A percentile compares a stretch with the other conserved stretches of the same genome.
Conservation (phyloP, 2,329 filamentous ascomycete genomes). For the Chaetomium strumarium region DNA sequence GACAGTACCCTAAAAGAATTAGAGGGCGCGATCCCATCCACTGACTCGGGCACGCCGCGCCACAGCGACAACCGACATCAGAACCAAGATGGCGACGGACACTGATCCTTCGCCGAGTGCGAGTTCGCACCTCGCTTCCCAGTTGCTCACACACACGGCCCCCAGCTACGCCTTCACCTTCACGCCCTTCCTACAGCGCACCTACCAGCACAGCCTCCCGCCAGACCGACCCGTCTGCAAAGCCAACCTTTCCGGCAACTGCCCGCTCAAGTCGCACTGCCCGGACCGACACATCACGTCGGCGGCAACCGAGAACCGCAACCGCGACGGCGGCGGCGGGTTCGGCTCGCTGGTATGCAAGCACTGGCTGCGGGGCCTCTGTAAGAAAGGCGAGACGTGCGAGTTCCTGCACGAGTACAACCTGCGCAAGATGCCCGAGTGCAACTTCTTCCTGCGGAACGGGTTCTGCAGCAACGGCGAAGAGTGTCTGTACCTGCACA, state of each 20-base stretch:
- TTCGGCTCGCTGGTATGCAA: conserved; percentile 91
- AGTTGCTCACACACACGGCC: conserved; percentile 52
- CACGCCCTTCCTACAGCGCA: conserved; percentile 74
- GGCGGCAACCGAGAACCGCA: conserved; percentile 26
- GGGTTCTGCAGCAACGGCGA: conserved; percentile 95
- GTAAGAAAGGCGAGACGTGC: conserved; percentile 95
- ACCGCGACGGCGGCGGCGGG: conserved; percentile 38
- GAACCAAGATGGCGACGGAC: conserved; percentile 24
- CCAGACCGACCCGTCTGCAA: conserved; percentile 77
- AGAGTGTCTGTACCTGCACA: conserved; percentile 89
- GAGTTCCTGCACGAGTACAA: conserved; percentile 99
- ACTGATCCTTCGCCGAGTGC: neutral
- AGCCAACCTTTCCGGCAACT: conserved; percentile 79
- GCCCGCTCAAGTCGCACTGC: conserved; percentile 77
- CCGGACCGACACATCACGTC: conserved; percentile 68
- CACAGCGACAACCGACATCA: neutral
- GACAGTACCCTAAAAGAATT: no score
- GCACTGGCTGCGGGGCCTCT: conserved; percentile 94
- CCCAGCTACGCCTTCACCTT: conserved; percentile 70
- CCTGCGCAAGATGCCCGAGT: conserved; percentile 95
- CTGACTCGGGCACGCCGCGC: neutral
- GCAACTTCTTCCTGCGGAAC: conserved; percentile 90
- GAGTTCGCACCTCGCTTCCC: conserved; percentile 30
- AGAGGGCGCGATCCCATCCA: neutral
- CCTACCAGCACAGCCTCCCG: conserved; percentile 78